Evolutionary conservation across 306 rosid genomes (phyloP), one percentile per base, ranked within the genome.

Genomic region (Quercus dentata): DNA sequence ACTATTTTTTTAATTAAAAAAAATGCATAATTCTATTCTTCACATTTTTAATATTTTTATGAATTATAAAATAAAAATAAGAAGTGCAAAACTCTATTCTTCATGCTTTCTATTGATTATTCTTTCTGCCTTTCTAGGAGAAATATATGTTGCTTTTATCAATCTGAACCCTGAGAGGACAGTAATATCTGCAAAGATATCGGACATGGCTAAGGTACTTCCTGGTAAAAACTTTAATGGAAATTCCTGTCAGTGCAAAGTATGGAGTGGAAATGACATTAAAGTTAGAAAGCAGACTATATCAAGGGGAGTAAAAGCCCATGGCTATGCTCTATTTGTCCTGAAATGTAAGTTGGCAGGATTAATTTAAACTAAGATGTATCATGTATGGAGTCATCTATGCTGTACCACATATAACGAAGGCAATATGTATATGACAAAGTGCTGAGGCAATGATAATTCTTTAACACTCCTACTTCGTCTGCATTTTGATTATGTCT

Each of bases 61-160:
- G 35, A 31, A 31, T 31, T 31, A 31, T 31, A 31, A 31, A 31
- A 31, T 31, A 31, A 31, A 5, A 31, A 31, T 31, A 31, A 4
- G 5, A 31, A 31, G 35, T 31, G 35, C 35, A 31, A 31, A 31
- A 31, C 35, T 31, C 35, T 31, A 31, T 31, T 31, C 35, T 80
- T 56, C 73, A 76, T 57, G 74, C 74, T 76, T 69, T 74, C 70
- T 27, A 17, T 23, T 21, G n/a, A 3, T 38, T 7, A 49, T 9
- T 57, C 4, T 5, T 25, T 38, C 56, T n/a, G 5, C 64, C 30
- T 81, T 10, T 73, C 65, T 56, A 90, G 97, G 96, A 80, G 90
- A 92, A 83, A 19, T 90, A 21, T 90, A 90, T 76, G 64, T 92
- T 21, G 91, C 94, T 8, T 89, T 92, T 81, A 89, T 90, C 91